These are phyloP conservation scores for Pestalotiopsis sp. DNA, from an alignment of 2,329 filamentous ascomycete genomes.

Conservation along the genomic window DNA sequence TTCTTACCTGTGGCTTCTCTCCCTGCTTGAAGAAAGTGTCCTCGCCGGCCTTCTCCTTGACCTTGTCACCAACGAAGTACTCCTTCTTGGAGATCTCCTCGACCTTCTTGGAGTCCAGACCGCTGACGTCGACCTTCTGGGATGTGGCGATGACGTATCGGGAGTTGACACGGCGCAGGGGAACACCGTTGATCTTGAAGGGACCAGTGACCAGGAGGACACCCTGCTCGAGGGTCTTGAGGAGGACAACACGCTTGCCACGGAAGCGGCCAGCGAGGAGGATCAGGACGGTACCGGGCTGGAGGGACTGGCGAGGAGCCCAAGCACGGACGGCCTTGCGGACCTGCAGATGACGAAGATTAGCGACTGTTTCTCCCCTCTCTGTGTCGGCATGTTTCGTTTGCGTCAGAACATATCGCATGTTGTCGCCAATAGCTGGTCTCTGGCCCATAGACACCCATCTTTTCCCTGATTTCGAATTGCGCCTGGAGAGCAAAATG, in stretches of 20 bases:
- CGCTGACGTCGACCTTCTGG: conserved; percentile 80
- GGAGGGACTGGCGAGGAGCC: conserved; percentile 84
- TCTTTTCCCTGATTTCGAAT: background rate
- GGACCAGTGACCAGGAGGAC: conserved; percentile 98
- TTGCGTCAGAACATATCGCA: background rate
- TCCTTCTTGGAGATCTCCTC: conserved; percentile 73
- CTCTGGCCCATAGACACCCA: background rate
- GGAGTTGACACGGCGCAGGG: conserved; percentile 90
- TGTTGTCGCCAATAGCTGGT: background rate
- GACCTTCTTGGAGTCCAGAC: conserved; percentile 89
- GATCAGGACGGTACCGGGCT: conserved; percentile 96
- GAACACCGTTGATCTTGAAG: conserved; percentile 99
- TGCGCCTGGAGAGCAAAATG: conserved; percentile 2
- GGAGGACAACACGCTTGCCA: conserved; percentile 98
- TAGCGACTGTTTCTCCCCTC: background rate
- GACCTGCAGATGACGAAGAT: conserved; percentile 59
- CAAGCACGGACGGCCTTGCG: conserved; percentile 92
- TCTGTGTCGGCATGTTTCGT: background rate
- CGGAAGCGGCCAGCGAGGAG: conserved; percentile 99
- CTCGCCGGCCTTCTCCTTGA: conserved; percentile 92
- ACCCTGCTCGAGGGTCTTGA: conserved; percentile 96
- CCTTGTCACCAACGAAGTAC: conserved; percentile 98
- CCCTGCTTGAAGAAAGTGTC: conserved; percentile 99
- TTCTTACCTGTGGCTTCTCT: conserved; percentile 91
- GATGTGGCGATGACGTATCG: conserved; percentile 93